Evolutionary conservation across 73 alveolate species (phyloP).

Genomic region (Paramecium caudatum): DNA sequence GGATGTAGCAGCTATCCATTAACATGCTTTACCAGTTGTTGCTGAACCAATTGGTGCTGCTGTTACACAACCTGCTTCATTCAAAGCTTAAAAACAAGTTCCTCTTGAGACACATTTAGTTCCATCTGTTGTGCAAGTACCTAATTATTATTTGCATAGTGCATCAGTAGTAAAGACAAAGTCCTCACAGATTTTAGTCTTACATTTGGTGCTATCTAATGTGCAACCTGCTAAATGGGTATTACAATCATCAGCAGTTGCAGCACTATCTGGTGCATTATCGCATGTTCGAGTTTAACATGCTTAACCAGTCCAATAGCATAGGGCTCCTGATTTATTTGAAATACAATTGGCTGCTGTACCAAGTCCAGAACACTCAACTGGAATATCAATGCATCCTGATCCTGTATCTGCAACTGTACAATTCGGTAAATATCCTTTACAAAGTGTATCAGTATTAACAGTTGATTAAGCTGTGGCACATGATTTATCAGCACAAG

Average conservation of each 20-base stretch:
- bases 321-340: neutral
- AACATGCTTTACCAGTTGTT: neutral
- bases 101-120: constrained; percentile 14
- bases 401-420: constrained; percentile 22
- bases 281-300: constrained; percentile 33
- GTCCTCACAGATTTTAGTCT: neutral
- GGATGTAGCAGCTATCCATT: constrained; percentile 5
- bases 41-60: neutral
- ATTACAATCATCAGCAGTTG: constrained; percentile 10
- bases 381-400: constrained; percentile 37
- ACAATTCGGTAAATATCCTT: neutral
- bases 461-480: constrained; percentile 18
- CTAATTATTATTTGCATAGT: neutral
- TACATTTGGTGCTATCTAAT: neutral
- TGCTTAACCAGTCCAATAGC: constrained; percentile 44
- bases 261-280: constrained; percentile 35
- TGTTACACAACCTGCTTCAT: neutral
- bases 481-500: constrained; percentile 8
- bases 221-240: constrained; percentile 25
- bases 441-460: neutral
- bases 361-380: neutral
- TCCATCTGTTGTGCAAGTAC: constrained; percentile 36
- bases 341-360: neutral
- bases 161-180: constrained; percentile 1
- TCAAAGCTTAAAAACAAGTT: neutral